A percentile compares a stretch with the other conserved stretches of the same genome.
These are phyloP conservation scores for Globisporangium heterothallicum DNA, from an alignment of 352 stramenopile genomes.

Conservation along the genomic window DNA sequence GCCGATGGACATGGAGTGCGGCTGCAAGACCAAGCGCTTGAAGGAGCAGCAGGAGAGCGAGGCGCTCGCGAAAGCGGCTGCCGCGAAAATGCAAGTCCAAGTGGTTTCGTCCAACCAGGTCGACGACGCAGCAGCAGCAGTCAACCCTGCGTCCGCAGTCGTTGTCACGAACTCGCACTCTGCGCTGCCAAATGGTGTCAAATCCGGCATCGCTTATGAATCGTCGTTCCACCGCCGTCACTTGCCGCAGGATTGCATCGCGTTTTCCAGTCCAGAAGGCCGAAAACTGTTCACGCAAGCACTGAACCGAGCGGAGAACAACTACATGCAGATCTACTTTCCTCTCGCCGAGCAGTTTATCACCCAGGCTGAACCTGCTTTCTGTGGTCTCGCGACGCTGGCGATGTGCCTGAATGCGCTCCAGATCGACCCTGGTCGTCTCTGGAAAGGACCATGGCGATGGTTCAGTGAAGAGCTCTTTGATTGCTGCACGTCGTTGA, in stretches of 20 bases:
- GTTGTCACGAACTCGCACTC: slow-evolving; percentile 6
- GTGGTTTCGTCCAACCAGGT: slow-evolving; percentile 7
- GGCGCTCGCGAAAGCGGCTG: slow-evolving; percentile 15
- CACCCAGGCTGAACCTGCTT: slow-evolving; percentile 89
- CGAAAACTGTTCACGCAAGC: slow-evolving; percentile 57
- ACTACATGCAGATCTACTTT: slow-evolving; percentile 92
- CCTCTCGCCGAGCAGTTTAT: slow-evolving; percentile 84
- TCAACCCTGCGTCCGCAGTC: neutral
- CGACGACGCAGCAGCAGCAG: neutral
- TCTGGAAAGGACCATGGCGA: slow-evolving; percentile 74
- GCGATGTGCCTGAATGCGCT: slow-evolving; percentile 78
- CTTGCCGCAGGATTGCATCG: slow-evolving; percentile 39
- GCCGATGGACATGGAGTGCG: slow-evolving; percentile 46
- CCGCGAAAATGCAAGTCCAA: slow-evolving; percentile 1
- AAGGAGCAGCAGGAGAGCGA: slow-evolving; percentile 34
- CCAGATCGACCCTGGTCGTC: slow-evolving; percentile 61
- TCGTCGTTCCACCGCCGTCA: slow-evolving; percentile 51
- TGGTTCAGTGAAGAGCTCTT: slow-evolving; percentile 84
- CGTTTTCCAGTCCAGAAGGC: slow-evolving; percentile 52
- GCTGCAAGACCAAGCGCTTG: slow-evolving; percentile 36
- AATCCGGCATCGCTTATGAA: slow-evolving; percentile 13
- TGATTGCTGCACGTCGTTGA: slow-evolving; percentile 73
- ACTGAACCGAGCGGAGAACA: slow-evolving; percentile 17
- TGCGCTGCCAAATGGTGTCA: neutral
- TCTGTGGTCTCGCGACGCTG: slow-evolving; percentile 81